Evolutionary conservation across 768 basidiomycete species (phyloP).

Genomic region (Rickenella mellea): DNA sequence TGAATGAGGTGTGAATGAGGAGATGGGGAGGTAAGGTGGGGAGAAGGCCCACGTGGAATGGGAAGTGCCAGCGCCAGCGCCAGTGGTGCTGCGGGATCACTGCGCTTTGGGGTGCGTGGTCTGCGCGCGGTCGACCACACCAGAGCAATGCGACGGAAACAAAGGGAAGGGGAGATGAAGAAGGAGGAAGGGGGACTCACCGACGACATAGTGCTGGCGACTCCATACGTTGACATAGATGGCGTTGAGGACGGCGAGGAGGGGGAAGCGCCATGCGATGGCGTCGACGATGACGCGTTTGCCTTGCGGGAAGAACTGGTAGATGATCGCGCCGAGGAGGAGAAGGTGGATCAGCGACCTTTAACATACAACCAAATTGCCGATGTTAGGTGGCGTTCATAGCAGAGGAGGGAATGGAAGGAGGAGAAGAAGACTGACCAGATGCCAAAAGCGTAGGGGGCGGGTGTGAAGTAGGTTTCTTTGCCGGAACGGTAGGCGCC

Average conservation of each 20-base stretch:
- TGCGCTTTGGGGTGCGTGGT: too few species aligned
- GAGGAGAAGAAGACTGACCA: conserved; percentile 39
- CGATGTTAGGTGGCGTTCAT: background rate
- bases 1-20: background rate
- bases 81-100: too few species aligned
- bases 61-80: too few species aligned
- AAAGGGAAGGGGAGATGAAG: too few species aligned
- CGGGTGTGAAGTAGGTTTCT: conserved; percentile 92
- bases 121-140: too few species aligned
- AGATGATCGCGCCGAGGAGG: conserved; percentile 83
- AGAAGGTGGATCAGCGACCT: conserved; percentile 87
- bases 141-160: too few species aligned
- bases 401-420: background rate
- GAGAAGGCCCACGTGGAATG: too few species aligned
- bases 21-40: conserved; percentile 2
- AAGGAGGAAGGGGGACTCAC: conserved; percentile 22
- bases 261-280: conserved; percentile 84
- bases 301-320: conserved; percentile 75
- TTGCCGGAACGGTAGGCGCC: conserved; percentile 66
- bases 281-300: conserved; percentile 78
- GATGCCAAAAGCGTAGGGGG: conserved; percentile 85
- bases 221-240: conserved; percentile 87
- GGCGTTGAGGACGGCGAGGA: conserved; percentile 79
- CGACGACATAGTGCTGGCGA: conserved; percentile 59
- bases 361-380: conserved; percentile 11